Conservation (phyloP, 2,329 filamentous ascomycete species). For the Zelopaecilomyces penicillatus region DNA sequence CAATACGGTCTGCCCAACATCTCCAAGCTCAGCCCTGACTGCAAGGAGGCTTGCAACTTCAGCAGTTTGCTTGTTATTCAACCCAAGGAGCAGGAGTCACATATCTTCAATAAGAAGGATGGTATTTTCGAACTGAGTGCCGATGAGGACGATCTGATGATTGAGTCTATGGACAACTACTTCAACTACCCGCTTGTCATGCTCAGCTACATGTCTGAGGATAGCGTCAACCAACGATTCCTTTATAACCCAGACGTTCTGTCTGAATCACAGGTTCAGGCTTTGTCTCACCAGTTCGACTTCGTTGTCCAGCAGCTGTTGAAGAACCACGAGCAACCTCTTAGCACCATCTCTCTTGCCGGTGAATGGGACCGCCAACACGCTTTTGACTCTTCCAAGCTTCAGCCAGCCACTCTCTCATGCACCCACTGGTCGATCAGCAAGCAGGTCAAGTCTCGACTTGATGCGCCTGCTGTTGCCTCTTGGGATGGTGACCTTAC, state of each 20-base stretch:
- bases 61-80: constrained; percentile 4
- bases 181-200: constrained; percentile 13
- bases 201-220: constrained; percentile 2
- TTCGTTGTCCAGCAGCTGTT: constrained; percentile 10
- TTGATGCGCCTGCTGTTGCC: constrained; percentile 1
- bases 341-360: constrained; percentile 1
- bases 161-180: constrained; percentile 6
- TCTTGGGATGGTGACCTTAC: constrained; percentile 4
- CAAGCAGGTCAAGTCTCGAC: constrained; percentile 1
- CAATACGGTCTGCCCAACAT: constrained; percentile 15
- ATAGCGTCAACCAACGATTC: constrained; percentile 3
- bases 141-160: constrained; percentile 1
- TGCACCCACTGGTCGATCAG: constrained; percentile 1
- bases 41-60: constrained; percentile 6
- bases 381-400: not conserved
- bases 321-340: not conserved
- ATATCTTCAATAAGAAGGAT: not conserved
- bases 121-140: not conserved
- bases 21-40: constrained; percentile 11
- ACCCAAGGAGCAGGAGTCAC: constrained; percentile 1
- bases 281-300: constrained; percentile 10
- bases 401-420: not conserved
- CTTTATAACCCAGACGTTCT: constrained; percentile 7
- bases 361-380: constrained; percentile 1
- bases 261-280: constrained; percentile 3